Evolutionary conservation across 2,329 filamentous ascomycete species (phyloP).

Genomic region (Diaporthe citriasiana): DNA sequence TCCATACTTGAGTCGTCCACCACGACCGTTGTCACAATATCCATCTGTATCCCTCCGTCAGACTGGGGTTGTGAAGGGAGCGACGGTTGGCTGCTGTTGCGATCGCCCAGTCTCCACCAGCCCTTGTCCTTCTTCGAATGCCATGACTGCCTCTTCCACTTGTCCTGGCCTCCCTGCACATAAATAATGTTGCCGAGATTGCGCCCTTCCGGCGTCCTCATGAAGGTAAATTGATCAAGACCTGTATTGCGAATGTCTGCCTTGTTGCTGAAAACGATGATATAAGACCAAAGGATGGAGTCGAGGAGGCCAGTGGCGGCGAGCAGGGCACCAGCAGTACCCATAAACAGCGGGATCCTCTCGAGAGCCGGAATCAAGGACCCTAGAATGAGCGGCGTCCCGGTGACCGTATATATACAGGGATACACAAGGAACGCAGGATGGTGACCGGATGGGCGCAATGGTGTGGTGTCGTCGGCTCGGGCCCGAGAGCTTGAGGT

Average conservation of each 20-base stretch:
- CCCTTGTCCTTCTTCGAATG: conserved; percentile 41
- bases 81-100: conserved; percentile 36
- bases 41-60: conserved; percentile 48
- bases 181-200: conserved; percentile 59
- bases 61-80: conserved; percentile 3
- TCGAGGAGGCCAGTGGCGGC: conserved; percentile 69
- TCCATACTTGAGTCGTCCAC: conserved; percentile 43
- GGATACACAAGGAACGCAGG: conserved; percentile 77
- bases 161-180: conserved; percentile 47
- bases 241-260: conserved; percentile 61
- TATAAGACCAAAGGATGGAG: conserved; percentile 67
- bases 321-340: conserved; percentile 71
- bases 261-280: conserved; percentile 61
- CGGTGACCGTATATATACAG: conserved; percentile 78
- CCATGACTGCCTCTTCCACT: conserved; percentile 38
- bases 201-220: conserved; percentile 56
- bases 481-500: conserved; percentile 26
- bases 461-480: conserved; percentile 44
- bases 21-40: conserved; percentile 51
- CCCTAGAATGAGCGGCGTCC: conserved; percentile 74
- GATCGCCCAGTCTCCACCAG: conserved; percentile 40
- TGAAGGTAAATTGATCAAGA: conserved; percentile 65
- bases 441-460: conserved; percentile 55
- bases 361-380: conserved; percentile 48
- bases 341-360: conserved; percentile 57